Evolutionary conservation across 139 green algal species (phyloP).

Genomic region (Tetradesmus lagerheimii): DNA sequence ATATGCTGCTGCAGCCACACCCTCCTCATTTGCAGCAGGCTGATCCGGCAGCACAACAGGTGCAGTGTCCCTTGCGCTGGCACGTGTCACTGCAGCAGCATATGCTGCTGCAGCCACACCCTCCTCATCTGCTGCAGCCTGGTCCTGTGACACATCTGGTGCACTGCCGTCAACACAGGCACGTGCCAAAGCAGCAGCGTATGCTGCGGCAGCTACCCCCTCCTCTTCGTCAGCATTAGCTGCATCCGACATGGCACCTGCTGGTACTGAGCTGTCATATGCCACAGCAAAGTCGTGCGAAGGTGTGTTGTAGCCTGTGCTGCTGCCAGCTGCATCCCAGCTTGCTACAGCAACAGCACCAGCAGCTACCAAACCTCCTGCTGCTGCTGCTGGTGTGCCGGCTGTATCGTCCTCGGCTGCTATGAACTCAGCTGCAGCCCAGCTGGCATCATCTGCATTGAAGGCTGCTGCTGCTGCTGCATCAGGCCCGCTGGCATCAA

Average conservation of each 20-base stretch:
- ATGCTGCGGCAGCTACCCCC: neutral
- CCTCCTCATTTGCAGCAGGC: neutral
- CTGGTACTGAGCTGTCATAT: neutral
- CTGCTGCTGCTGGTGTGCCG: neutral
- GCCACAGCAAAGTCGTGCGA: neutral
- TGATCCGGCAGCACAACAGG: neutral
- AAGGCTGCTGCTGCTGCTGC: constrained; percentile 1
- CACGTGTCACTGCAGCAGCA: neutral
- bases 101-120: neutral
- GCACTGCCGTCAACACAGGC: neutral
- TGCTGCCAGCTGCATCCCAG: neutral
- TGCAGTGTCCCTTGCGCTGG: neutral
- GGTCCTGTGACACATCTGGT: neutral
- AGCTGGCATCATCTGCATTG: neutral
- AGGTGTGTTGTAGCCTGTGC: neutral
- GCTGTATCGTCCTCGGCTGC: neutral
- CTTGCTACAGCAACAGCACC: neutral
- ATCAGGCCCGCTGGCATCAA: neutral
- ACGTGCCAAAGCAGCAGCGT: neutral
- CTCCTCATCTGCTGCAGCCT: neutral
- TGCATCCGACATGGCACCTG: neutral
- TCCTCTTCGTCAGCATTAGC: neutral
- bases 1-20: neutral
- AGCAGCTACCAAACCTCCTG: neutral
- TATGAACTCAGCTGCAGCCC: neutral